Conservation (phyloP, 2,329 filamentous ascomycete species). For the Pseudocercospora pini-densiflorae region DNA sequence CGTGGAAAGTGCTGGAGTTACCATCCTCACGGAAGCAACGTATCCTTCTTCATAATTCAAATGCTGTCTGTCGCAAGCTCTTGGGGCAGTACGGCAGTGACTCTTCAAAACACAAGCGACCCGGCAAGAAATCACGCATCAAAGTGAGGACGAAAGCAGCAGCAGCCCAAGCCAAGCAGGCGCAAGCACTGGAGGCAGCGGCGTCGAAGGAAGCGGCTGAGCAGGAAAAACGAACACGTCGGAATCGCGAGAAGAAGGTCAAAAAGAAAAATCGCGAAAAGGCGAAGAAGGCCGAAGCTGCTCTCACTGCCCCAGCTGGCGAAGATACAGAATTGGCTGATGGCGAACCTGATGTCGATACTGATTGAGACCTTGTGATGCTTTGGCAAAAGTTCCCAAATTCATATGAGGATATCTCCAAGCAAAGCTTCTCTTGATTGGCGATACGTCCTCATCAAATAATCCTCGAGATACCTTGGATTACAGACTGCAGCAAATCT, state of each 20-base stretch:
- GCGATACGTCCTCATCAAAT: neutral
- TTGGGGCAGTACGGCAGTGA: neutral
- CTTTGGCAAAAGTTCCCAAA: neutral
- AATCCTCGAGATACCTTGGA: neutral
- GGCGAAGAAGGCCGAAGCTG: constrained; percentile 37
- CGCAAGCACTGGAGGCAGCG: constrained; percentile 30
- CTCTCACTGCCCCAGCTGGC: neutral
- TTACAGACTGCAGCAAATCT: neutral
- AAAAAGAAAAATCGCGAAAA: constrained; percentile 42
- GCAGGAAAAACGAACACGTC: constrained; percentile 39
- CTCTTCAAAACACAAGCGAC: constrained; percentile 32
- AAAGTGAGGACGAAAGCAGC: constrained; percentile 34
- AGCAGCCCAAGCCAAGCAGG: constrained; percentile 27
- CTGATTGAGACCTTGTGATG: neutral
- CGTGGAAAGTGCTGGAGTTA: constrained; percentile 31
- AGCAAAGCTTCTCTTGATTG: neutral
- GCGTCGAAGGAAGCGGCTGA: constrained; percentile 37
- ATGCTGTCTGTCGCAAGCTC: constrained; percentile 19
- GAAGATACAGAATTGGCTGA: neutral
- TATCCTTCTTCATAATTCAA: constrained; percentile 3
- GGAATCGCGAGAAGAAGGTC: constrained; percentile 43
- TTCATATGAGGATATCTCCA: neutral
- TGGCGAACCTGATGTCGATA: neutral
- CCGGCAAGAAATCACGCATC: constrained; percentile 40
- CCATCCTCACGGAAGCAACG: constrained; percentile 23